Evolutionary conservation across 257 asterid species (phyloP), one percentile per base, ranked within the genome.

Genomic region (Striga asiatica): DNA sequence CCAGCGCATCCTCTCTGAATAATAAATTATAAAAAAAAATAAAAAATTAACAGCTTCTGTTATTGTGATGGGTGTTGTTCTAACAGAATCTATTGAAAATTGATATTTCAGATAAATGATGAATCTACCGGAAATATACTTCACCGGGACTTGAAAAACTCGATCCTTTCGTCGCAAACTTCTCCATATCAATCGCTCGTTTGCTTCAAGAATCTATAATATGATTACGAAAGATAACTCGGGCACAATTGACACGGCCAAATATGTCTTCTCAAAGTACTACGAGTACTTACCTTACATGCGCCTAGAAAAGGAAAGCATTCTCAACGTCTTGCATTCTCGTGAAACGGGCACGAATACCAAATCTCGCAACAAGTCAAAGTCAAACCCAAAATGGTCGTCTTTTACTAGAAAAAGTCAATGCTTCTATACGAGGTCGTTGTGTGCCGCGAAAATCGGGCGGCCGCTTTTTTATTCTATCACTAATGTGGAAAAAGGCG

Each of bases 241-340:
- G 3, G 65, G 64, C 22, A 45, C 47, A 25, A 59, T 62, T 61
- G 47, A 52, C 49, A 60, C 10, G 13, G 72, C 52, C 8, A 74
- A 74, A 66, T 42, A 66, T 3, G 66, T 74, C 18, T 72, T 81
- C 75, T 83, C 92, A 20, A 75, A 67, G 18, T 74, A 77, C 39
- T 81, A 77, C 6, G 47, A 87, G 75, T 76, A 76, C 64, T 75
- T 87, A 16, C 96, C 93, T 1, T 81, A 81, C 61, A 77, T 70
- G 35, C 88, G 81, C 46, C 68, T n/a, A 48, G 65, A 50, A 25
- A 75, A 63, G 72, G 93, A 81, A 66, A 84, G 85, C 61, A 64
- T 84, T 42, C 61, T 61, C 13, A 60, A 54, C 45, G 47, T 81
- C 38, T 68, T 86, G 67, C 64, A 45, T 42, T 78, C 51, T 66